Evolutionary conservation across 1,139 yeast species (phyloP).

Genomic region (Protomyces macrosporus): DNA sequence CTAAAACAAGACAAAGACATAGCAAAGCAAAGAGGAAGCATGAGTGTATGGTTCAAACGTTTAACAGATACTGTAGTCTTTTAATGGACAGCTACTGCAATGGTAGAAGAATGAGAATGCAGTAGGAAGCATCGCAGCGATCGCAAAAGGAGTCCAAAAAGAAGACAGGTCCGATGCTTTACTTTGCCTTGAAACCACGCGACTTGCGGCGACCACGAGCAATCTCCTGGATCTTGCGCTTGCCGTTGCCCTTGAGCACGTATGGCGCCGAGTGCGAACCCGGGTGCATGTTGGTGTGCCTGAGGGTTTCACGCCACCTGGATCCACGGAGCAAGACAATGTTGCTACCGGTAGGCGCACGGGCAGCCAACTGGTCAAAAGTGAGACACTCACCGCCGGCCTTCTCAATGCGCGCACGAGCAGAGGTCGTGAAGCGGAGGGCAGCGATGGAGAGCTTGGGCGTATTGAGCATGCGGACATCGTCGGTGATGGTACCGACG

Average conservation of each 20-base stretch:
- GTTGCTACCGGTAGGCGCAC: constrained; percentile 99
- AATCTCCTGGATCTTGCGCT: constrained; percentile 54
- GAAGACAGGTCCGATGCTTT: neutral
- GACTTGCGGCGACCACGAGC: constrained; percentile 99
- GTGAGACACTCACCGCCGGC: constrained; percentile 99
- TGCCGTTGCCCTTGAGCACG: constrained; percentile 45
- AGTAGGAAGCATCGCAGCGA: too few relatives aligned
- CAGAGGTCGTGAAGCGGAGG: constrained; percentile 98
- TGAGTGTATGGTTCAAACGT: neutral
- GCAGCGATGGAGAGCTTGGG: constrained; percentile 99
- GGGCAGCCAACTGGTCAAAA: constrained; percentile 96
- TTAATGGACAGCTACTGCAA: too few relatives aligned
- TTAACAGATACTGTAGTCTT: neutral
- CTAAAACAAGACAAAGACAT: neutral
- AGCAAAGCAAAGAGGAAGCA: neutral
- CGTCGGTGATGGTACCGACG: constrained; percentile 99
- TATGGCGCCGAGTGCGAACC: constrained; percentile 99
- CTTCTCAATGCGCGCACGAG: constrained; percentile 94
- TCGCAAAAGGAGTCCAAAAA: too few relatives aligned
- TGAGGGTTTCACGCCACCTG: constrained; percentile 98
- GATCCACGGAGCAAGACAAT: constrained; percentile 97
- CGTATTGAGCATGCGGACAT: constrained; percentile 85
- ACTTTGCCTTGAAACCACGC: constrained; percentile 98
- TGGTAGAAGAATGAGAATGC: too few relatives aligned
- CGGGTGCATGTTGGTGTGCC: constrained; percentile 99